phyloP scores from a whole-genome alignment of 1,284 basidiomycete genomes.

The Malassezia brasiliensis region DNA sequence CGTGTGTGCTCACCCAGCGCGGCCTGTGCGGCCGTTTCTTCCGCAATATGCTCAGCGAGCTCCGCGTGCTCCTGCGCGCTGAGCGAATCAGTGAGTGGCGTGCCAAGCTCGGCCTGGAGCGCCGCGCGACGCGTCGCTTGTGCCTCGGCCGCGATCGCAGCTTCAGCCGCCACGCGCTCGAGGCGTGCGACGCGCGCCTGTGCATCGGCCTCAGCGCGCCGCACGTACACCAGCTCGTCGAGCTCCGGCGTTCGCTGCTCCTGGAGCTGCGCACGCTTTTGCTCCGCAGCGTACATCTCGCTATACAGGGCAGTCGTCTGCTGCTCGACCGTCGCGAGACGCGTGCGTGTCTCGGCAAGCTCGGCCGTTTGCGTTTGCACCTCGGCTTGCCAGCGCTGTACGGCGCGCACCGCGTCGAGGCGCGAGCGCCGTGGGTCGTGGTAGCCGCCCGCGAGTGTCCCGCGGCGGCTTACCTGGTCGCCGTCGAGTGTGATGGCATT shows the following conservation, averaged over 20 bases:
- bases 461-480: conserved; percentile 93
- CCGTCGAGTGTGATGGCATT: conserved; percentile 96
- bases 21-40: conserved; percentile 66
- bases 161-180: conserved; percentile 62
- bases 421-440: conserved; percentile 83
- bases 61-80: conserved; percentile 62
- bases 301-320: conserved; percentile 71
- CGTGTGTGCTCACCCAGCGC: conserved; percentile 59
- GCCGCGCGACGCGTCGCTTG: conserved; percentile 57
- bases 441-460: conserved; percentile 87
- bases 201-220: conserved; percentile 64
- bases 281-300: conserved; percentile 62
- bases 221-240: conserved; percentile 58
- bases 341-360: conserved; percentile 64
- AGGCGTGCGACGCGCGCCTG: conserved; percentile 59
- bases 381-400: conserved; percentile 67
- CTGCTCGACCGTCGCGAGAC: conserved; percentile 68
- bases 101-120: conserved; percentile 64
- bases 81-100: conserved; percentile 65
- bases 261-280: conserved; percentile 63
- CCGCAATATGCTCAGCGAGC: conserved; percentile 64
- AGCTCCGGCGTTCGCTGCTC: conserved; percentile 62
- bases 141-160: conserved; percentile 61
- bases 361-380: conserved; percentile 61
- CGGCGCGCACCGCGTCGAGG: conserved; percentile 71